Base-by-base conservation (phyloP, 805 yeast genomes). In the Tetrapisispora taiwanensis region DNA sequence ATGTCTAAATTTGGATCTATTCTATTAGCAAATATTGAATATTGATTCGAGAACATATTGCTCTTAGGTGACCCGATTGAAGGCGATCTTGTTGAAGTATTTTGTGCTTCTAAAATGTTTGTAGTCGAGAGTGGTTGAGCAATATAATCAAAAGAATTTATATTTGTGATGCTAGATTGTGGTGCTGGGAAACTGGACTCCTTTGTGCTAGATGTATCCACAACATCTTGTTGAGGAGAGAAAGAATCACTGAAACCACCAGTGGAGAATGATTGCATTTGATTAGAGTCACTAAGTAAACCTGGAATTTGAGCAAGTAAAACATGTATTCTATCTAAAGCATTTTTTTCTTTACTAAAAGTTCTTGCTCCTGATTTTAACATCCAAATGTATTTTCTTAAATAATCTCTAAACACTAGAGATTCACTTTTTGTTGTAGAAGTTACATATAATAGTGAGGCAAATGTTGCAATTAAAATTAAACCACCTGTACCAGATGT, bases 381-480 rank as follows among this genome's bases (percentile, higher is more conserved):
- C 10, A 79, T 74, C 82, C 87, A 79, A 46, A 94, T 70, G 61
- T 84, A 89, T 52, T 81, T 83, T 54, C 76, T 76, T 26, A 89
- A 73, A 49, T 81, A 81, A 49, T 79, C 84, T 53, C 77, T 73
- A 62, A 76, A 86, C 39, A 73, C 68, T 34, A 68, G 68, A 0
- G 82, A 73, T 55, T 87, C 95, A 44, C 79, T 85, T 15, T 72
- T 62, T 0, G 74, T 55, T 8, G 71, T 60, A 1, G 92, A 68
- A 0, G 95, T 83, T 14, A 81, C 80, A 53, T 74, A 84, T 44
- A 89, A 65, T 12, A 89, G 68, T 0, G 94, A 81, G 0, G 95
- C 95, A 70, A 89, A 89, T 0, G 90, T 77, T 2, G 95, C 96
- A 33, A 88, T 85, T 31, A 85, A 64, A 7, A 95, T 78, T 50